A percentile compares a stretch with the other conserved stretches of the same genome.
Conservation (phyloP, 768 basidiomycete genomes). For the Mycena haematopus region DNA sequence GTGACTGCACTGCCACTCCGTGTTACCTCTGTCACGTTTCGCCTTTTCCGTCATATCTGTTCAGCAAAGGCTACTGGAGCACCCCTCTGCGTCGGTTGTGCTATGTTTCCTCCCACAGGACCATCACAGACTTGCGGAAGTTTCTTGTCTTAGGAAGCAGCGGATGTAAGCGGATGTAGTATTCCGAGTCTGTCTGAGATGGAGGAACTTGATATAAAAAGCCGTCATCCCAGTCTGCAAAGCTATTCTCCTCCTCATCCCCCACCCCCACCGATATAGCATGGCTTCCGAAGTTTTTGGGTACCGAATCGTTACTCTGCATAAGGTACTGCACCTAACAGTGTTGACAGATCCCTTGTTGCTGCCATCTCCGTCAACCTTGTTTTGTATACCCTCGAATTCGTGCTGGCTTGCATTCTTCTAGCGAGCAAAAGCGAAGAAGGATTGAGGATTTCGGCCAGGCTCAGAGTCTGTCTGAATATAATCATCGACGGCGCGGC, state of each 20-base stretch:
- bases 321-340: neutral
- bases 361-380: slow-evolving; percentile 16
- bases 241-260: neutral
- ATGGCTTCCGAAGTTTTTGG: slow-evolving; percentile 22
- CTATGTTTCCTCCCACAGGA: neutral
- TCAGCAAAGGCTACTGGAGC: too few species aligned
- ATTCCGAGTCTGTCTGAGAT: slow-evolving; percentile 2
- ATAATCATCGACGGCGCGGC: slow-evolving; percentile 17
- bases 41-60: too few species aligned
- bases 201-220: neutral
- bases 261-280: neutral
- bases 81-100: neutral
- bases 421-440: neutral
- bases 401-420: slow-evolving; percentile 19
- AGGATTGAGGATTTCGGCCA: neutral
- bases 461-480: slow-evolving; percentile 16
- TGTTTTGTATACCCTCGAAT: slow-evolving; percentile 17
- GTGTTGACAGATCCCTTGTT: slow-evolving; percentile 18
- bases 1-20: too few species aligned
- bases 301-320: neutral
- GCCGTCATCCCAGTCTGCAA: neutral
- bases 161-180: slow-evolving; percentile 17
- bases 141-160: slow-evolving; percentile 10
- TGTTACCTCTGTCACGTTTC: too few species aligned
- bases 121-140: slow-evolving; percentile 8